Percentiles rank a stretch among this genome's conserved stretches.
Evolutionary conservation across 306 rosid species (phyloP).

Genomic region (Rosa multiflora): DNA sequence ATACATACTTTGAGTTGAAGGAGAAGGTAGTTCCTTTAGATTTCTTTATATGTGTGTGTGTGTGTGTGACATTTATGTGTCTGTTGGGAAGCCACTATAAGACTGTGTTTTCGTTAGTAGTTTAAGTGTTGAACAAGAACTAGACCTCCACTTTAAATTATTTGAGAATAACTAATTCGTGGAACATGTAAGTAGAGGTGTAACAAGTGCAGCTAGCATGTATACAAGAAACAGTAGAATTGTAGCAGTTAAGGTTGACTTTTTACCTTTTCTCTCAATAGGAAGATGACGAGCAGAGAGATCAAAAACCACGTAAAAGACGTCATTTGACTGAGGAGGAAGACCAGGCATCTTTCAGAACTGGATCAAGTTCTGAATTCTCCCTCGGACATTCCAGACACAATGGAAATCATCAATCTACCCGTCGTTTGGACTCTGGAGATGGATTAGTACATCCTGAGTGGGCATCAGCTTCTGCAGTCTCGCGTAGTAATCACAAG

Average conservation of each 20-base stretch:
- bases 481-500: neutral
- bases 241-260: neutral
- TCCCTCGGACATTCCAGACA: slow-evolving; percentile 21
- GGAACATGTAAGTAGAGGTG: neutral
- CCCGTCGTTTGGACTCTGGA: slow-evolving; percentile 19
- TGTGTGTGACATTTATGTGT: neutral
- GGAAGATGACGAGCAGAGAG: slow-evolving; percentile 34
- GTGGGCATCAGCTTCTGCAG: slow-evolving; percentile 14
- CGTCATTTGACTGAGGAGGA: slow-evolving; percentile 31
- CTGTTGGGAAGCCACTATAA: neutral
- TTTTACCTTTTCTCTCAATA: slow-evolving; percentile 13
- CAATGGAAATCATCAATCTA: slow-evolving; percentile 19
- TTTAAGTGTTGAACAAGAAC: neutral
- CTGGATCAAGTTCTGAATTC: slow-evolving; percentile 22
- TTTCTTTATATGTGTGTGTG: neutral
- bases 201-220: neutral
- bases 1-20: slow-evolving; percentile 66
- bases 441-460: slow-evolving; percentile 24
- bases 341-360: slow-evolving; percentile 20
- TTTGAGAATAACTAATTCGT: neutral
- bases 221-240: neutral
- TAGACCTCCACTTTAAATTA: neutral
- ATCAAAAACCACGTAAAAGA: slow-evolving; percentile 36
- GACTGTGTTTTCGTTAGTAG: neutral
- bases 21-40: slow-evolving; percentile 47